Evolutionary conservation across 164 flowering plant species (phyloP), one percentile per base, ranked within the genome.

Genomic region (Aristolochia californica): DNA sequence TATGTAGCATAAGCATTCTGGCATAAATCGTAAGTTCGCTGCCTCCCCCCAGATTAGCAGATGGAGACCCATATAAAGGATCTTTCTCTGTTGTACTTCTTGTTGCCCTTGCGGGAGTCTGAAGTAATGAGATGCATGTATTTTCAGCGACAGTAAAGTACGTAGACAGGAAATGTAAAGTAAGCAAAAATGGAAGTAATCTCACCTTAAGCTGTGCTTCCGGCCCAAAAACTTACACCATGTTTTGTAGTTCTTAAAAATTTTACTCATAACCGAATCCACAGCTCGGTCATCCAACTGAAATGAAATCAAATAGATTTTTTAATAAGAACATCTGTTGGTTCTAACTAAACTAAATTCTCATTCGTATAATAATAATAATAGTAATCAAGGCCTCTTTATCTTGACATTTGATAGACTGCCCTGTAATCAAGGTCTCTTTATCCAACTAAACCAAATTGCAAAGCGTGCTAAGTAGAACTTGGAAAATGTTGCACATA

Each of bases 11-110:
- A 94, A 69, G 59, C 97, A 94, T 74, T 91, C 99, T 62, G 99
- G 99, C 95, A 94, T 88, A 71, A 88, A 94, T 38, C 96, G 88
- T 55, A 90, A 69, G 75, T 94, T 94, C 38, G 95, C 97, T 66
- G 99, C 97, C 76, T 94, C 99, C 54, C 99, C 99, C 96, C 97
- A 94, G 16, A 94, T 84, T 48, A 90, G 96, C 73, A 90, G 93
- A 75, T 88, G 82, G 13, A 94, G 80, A 28, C 97, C 99, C 94
- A 94, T 94, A 70, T 94, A 90, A 7, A 94, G 79, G 52, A 90
- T 80, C 72, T 91, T 94, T 49, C 97, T 72, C 67, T 90, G 97
- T 52, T 90, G 95, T 55, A 86, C 71, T 67, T 90, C 99, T 66
- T 71, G 96, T 55, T 80, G 80, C 22, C 77, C 87, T 73, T 88